Evolutionary conservation across 257 asterid species (phyloP).

Genomic region (Apocynum venetum): DNA sequence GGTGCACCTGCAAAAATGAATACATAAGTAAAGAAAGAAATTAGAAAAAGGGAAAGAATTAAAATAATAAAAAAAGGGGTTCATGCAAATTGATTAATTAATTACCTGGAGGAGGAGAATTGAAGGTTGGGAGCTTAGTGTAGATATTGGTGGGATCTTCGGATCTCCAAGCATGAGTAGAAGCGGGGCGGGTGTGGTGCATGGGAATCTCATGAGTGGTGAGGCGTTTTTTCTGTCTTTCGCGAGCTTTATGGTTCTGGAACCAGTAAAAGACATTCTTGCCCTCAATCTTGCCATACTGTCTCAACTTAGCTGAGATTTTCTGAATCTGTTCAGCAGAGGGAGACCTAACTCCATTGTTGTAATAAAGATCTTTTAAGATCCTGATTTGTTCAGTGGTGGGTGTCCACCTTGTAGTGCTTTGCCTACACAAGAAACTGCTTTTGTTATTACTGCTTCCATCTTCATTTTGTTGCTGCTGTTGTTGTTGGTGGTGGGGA

Average conservation of each 20-base stretch:
- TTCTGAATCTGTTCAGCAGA: constrained; percentile 92
- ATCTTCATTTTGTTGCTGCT: constrained; percentile 26
- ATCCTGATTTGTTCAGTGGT: constrained; percentile 90
- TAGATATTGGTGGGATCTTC: constrained; percentile 22
- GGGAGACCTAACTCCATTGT: constrained; percentile 92
- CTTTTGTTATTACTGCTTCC: constrained; percentile 23
- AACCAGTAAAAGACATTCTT: constrained; percentile 97
- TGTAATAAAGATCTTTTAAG: constrained; percentile 90
- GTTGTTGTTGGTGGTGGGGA: constrained; percentile 25
- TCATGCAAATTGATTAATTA: too few relatives aligned
- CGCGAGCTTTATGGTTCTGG: constrained; percentile 97
- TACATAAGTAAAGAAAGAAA: not conserved
- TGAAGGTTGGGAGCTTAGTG: constrained; percentile 36
- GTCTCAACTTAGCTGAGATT: constrained; percentile 80
- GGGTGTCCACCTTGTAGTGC: constrained; percentile 94
- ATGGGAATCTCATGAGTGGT: constrained; percentile 29
- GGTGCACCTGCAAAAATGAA: constrained; percentile 35
- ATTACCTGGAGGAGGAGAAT: not conserved
- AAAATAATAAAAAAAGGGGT: not conserved
- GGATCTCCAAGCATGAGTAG: constrained; percentile 15
- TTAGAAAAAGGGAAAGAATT: too few relatives aligned
- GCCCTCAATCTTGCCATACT: constrained; percentile 97
- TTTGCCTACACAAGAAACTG: constrained; percentile 63
- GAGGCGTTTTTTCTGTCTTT: constrained; percentile 91
- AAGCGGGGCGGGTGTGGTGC: constrained; percentile 6